Percentiles rank a stretch among this genome's conserved stretches.
Evolutionary conservation across 768 basidiomycete species (phyloP).

Genomic region (Calvatia gigantea): DNA sequence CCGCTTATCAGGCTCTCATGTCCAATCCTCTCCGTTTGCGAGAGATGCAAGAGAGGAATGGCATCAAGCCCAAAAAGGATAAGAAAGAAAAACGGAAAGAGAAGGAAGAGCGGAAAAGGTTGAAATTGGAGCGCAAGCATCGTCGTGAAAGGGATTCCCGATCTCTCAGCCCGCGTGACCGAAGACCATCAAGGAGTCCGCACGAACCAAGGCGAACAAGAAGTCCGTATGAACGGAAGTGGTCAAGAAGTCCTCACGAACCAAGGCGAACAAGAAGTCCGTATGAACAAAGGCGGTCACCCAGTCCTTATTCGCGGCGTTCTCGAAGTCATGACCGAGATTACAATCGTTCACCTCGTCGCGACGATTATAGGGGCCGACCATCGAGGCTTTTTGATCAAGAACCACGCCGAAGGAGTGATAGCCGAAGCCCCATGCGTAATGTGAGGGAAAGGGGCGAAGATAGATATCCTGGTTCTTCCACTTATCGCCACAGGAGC

Average conservation of each 20-base stretch:
- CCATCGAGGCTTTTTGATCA: slow-evolving; percentile 28
- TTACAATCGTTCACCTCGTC: slow-evolving; percentile 26
- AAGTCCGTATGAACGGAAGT: slow-evolving; percentile 27
- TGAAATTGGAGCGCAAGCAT: slow-evolving; percentile 37
- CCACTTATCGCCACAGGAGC: slow-evolving; percentile 18
- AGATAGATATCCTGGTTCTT: slow-evolving; percentile 28
- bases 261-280: no score
- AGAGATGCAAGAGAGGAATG: slow-evolving; percentile 76
- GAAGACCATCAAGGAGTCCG: slow-evolving; percentile 13
- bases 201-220: slow-evolving; percentile 16
- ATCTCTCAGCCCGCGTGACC: slow-evolving; percentile 12
- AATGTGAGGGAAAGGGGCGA: slow-evolving; percentile 19
- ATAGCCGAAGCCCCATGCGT: slow-evolving; percentile 25
- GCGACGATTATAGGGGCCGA: slow-evolving; percentile 25
- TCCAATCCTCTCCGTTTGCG: slow-evolving; percentile 82
- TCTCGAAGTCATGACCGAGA: slow-evolving; percentile 39
- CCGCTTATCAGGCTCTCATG: slow-evolving; percentile 82
- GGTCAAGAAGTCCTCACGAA: slow-evolving; percentile 16
- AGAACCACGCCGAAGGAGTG: slow-evolving; percentile 27
- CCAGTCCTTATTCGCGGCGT: slow-evolving; percentile 31
- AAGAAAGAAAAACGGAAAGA: slow-evolving; percentile 59
- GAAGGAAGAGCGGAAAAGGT: slow-evolving; percentile 42
- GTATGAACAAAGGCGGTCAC: slow-evolving; percentile 8
- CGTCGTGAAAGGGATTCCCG: slow-evolving; percentile 23
- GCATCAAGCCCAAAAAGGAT: slow-evolving; percentile 78